Evolutionary conservation across 495 filamentous ascomycete species (phyloP).

Genomic region (Achaetomiella virescens): DNA sequence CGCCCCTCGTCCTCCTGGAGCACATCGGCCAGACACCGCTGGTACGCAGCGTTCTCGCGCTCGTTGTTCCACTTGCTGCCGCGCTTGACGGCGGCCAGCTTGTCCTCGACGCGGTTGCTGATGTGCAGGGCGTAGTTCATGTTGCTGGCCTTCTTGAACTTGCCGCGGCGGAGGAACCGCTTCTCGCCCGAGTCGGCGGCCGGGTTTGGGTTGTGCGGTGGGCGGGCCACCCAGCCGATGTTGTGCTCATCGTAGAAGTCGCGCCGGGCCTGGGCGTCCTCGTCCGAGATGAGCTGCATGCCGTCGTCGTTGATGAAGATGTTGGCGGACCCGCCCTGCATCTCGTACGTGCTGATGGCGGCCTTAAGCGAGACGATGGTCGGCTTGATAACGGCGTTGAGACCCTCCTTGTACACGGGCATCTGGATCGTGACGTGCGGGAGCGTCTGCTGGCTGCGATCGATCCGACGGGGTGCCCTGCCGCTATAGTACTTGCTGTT

Average conservation of each 20-base stretch:
- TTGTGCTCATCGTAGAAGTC: slow-evolving; percentile 65
- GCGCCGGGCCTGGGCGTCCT: slow-evolving; percentile 59
- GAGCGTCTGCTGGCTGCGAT: slow-evolving; percentile 54
- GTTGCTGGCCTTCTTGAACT: slow-evolving; percentile 75
- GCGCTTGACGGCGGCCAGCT: slow-evolving; percentile 50
- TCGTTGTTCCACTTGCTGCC: slow-evolving; percentile 43
- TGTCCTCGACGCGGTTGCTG: slow-evolving; percentile 58
- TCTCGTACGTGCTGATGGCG: slow-evolving; percentile 70
- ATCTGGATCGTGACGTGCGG: slow-evolving; percentile 68
- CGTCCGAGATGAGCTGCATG: slow-evolving; percentile 61
- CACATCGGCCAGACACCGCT: slow-evolving; percentile 58
- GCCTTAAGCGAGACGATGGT: slow-evolving; percentile 65
- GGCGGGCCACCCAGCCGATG: slow-evolving; percentile 75
- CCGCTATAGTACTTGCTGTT: slow-evolving; percentile 67
- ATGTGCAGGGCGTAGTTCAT: slow-evolving; percentile 74
- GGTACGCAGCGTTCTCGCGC: slow-evolving; percentile 59
- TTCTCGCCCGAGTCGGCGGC: slow-evolving; percentile 43
- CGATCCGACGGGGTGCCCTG: slow-evolving; percentile 52
- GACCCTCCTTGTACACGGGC: slow-evolving; percentile 70
- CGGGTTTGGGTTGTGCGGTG: slow-evolving; percentile 45
- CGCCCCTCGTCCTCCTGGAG: slow-evolving; percentile 57
- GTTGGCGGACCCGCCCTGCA: slow-evolving; percentile 73
- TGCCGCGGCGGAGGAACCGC: slow-evolving; percentile 57
- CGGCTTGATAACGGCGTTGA: slow-evolving; percentile 57
- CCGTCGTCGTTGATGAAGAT: slow-evolving; percentile 80